Conservation (phyloP, 345 rosid species). For the Linum lewisii region DNA sequence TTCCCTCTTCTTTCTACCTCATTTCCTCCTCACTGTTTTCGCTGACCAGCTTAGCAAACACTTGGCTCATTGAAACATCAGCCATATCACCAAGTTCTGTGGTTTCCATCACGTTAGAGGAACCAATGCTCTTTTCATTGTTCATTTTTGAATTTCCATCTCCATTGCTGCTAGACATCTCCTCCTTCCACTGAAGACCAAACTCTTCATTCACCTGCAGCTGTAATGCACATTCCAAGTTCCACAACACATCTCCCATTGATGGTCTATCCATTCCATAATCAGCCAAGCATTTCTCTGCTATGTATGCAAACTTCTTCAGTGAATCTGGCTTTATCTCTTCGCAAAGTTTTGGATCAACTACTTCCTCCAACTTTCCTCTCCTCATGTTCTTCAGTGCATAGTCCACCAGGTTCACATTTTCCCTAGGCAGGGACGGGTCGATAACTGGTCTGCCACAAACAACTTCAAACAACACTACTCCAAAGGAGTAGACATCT, state of each 20-base stretch:
- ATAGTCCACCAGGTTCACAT: conserved; percentile 17
- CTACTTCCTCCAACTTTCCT: conserved; percentile 6
- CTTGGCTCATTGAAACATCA: conserved; percentile 4
- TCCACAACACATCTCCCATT: conserved; percentile 19
- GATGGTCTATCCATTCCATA: conserved; percentile 11
- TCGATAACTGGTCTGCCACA: conserved; percentile 16
- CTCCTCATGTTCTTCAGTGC: conserved; percentile 10
- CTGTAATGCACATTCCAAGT: conserved; percentile 16
- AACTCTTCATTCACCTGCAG: conserved; percentile 1
- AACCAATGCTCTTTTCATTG: neutral
- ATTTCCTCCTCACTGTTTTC: neutral
- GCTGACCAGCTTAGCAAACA: conserved; percentile 2
- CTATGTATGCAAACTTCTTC: conserved; percentile 15
- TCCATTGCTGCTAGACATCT: neutral
- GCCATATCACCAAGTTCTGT: neutral
- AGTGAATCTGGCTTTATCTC: conserved; percentile 7
- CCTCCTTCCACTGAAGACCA: neutral
- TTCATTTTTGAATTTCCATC: neutral
- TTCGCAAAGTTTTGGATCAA: conserved; percentile 8
- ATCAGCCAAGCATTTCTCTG: conserved; percentile 18
- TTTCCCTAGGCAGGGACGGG: conserved; percentile 12
- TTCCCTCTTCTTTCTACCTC: neutral
- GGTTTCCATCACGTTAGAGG: neutral
- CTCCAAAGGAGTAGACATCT: conserved; percentile 19
- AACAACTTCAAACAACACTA: conserved; percentile 14